Evolutionary conservation across 2,329 filamentous ascomycete species (phyloP), one percentile per base, ranked within the genome.

Genomic region (Gaeumannomyces tritici): DNA sequence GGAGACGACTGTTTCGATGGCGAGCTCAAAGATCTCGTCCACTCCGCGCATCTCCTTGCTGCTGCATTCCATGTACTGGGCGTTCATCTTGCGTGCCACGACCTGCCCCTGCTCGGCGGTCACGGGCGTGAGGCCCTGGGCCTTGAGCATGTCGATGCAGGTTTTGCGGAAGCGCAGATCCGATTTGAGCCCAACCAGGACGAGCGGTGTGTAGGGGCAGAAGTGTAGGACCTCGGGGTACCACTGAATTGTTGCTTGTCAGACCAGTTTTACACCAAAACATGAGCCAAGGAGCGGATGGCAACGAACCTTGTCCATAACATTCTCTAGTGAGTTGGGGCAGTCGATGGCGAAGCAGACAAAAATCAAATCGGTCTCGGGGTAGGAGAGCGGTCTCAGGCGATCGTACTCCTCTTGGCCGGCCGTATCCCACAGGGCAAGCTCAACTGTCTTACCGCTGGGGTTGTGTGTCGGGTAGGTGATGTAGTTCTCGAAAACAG

Each of bases 401-500:
- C 95, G 88, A 80, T 99, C 95, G 75, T 99, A 99, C 78, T 98
- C 95, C 77, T 99, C 95, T 77, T 99, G 95, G 54, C 95, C 95
- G 70, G 95, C 95, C 31, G 95, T 99, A 77, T 99, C 95, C 95
- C 95, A 99, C 61, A 99, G 84, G 55, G 95, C 95, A 65, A 99
- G 85, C 79, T 99, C 95, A 68, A 99, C 92, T 63, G 89, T 93
- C 83, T 97, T 98, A 72, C 93, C 93, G 15, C 89, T 90, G 57
- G 87, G 85, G 67, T 87, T 86, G 77, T 99, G 95, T 64, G 88
- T 89, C 63, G 93, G 96, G 75, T 96, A 93, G 62, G 95, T 97
- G 78, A 99, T 98, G 84, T 99, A 99, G 81, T 99, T 99, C 74
- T 99, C 95, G 75, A 99, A 99, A 61, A 99, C 95, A 2, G 95